Evolutionary conservation across 148 eudicot genomes (phyloP), one percentile per base, ranked within the genome.

Genomic region (Beta vulgaris): DNA sequence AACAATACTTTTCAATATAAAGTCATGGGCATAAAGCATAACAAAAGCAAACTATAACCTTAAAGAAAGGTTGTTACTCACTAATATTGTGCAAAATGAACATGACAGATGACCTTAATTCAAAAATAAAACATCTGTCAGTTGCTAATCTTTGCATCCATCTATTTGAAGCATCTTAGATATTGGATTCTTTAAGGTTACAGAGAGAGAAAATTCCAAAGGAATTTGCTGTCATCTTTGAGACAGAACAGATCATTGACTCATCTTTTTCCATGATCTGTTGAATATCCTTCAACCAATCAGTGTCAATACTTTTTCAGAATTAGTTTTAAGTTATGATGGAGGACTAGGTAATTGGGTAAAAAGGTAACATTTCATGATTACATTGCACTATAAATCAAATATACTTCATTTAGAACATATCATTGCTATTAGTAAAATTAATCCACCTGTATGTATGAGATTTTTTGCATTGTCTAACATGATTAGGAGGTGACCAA

Each of bases 221-320:
- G 15, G 46, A 75, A 53, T 64, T 75, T 53, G 82, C 75, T 75
- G 79, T 70, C 68, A 59, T 36, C 42, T 78, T 73, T 79, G 73
- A 44, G 44, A 67, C 73, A 54, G 66, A 73, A 11, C 72, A 73
- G 54, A 78, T 78, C 40, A 58, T 67, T 73, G 62, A 10, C 54
- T 49, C 66, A 37, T 36, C 79, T 62, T 62, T 14, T 79, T 44
- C 28, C 49, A 5, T 32, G 16, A 14, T 74, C 19, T 34, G 4
- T 28, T 54, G 15, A 34, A 77, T 28, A 28, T 34, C 26, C 34
- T 77, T 36, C 5, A 51, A 29, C 32, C 61, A 77, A 71, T 64
- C 80, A 61, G 36, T 71, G 37, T 46, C 66, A 49, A 18, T 35
- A 28, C 62, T 34, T 73, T 73, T 59, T 31, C 6, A 39, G 8